Evolutionary conservation across 2,329 filamentous ascomycete genomes (phyloP), one percentile per base, ranked within the genome.

Genomic region (Hypoxylon sp.): DNA sequence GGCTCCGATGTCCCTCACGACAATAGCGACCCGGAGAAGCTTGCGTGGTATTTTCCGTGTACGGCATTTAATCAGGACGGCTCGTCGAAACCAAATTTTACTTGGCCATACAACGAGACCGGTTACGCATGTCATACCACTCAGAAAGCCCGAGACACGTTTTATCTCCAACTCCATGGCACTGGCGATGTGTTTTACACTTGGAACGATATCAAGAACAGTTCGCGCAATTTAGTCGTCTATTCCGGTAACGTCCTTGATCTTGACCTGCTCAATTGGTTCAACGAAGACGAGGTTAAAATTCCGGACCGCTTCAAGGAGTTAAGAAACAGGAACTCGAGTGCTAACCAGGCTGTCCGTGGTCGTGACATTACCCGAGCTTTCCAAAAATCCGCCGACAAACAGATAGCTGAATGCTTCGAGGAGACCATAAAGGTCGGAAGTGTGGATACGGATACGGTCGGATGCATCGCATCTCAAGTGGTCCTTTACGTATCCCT

Each of bases 11-110:
- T 99, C 7, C 93, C 94, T 1, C 91, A 91, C 5, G 90, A 97
- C 76, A 80, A 78, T 25, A 81, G 90, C 55, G 88, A 87, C 5
- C 52, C 47, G 14, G 67, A 89, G 9, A 82, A 97, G 61, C 81
- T 99, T 67, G 96, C 91, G 1, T 99, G 96, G 95, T 99, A 99
- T 78, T 98, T 98, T 77, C 96, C 96, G 2, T 99, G 96, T 83
- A 90, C 86, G 3, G 85, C 91, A 1, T 96, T 94, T 84, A 96
- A 96, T 71, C 96, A 98, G 80, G 96, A 99, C 76, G 96, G 96
- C 23, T 97, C 94, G 1, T 88, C 85, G 23, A 80, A 87, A 67
- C 90, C 91, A 1, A 97, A 99, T 77, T 78, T 82, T 43, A 94
- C 93, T 0, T 84, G 85, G 39, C 86, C 88, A 0, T 91, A 91